A percentile compares a stretch with the other conserved stretches of the same genome.
Conservation (phyloP, 1,284 basidiomycete genomes). For the Ustilago bromivora region DNA sequence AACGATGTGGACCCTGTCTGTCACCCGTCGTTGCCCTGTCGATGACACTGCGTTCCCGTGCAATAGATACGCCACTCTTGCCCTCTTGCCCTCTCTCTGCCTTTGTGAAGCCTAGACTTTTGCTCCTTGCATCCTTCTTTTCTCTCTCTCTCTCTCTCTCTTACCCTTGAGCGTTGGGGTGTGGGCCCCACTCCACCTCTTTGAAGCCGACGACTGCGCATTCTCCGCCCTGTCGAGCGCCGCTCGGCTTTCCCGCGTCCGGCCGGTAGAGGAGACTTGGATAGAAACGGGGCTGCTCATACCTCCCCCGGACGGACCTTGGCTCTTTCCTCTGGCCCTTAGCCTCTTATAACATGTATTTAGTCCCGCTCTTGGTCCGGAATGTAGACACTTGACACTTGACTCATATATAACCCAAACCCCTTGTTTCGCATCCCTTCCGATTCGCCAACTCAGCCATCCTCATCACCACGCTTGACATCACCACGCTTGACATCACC, state of each 20-base stretch:
- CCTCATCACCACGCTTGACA: background rate
- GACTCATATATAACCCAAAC: conserved; percentile 4
- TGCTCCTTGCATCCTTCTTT: background rate
- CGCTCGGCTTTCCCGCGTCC: too few species aligned
- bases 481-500: background rate
- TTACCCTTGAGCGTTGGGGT: conserved; percentile 3
- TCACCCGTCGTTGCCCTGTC: background rate
- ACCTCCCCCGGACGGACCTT: too few species aligned
- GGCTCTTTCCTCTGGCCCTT: background rate
- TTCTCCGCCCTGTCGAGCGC: background rate
- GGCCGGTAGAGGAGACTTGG: too few species aligned
- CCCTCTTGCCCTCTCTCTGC: background rate
- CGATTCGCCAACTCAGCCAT: conserved; percentile 4
- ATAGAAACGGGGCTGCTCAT: too few species aligned
- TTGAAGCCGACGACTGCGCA: background rate
- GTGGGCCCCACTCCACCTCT: conserved; percentile 8
- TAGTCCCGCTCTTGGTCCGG: too few species aligned
- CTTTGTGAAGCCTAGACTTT: background rate
- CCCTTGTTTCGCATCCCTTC: background rate
- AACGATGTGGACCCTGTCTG: background rate
- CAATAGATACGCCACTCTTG: background rate
- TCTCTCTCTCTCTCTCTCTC: background rate
- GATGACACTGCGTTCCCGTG: background rate
- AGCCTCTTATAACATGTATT: too few species aligned
- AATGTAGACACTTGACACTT: background rate